Conservation (phyloP, 768 basidiomycete genomes). For the Phaffia australis region DNA sequence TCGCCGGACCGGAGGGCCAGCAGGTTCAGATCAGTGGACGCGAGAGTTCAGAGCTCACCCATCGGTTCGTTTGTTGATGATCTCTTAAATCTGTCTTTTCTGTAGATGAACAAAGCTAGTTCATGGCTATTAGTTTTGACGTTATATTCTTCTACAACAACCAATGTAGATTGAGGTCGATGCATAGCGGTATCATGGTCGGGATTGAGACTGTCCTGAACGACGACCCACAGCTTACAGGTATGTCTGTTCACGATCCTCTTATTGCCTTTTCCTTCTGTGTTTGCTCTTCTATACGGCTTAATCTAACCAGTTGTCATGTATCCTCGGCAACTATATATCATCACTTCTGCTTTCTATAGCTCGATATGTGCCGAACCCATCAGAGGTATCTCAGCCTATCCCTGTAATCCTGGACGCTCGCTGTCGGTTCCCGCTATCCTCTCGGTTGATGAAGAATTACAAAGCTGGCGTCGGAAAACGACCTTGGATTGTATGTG, state of each 20-base stretch:
- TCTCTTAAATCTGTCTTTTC: neutral
- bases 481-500: constrained; percentile 63
- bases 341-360: constrained; percentile 28
- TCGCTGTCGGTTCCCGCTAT: constrained; percentile 52
- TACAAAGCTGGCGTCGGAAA: constrained; percentile 50
- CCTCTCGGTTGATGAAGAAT: constrained; percentile 62
- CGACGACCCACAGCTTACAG: constrained; percentile 89
- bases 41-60: constrained; percentile 87
- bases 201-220: constrained; percentile 81
- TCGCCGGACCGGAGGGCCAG: constrained; percentile 59
- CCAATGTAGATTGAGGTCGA: constrained; percentile 61
- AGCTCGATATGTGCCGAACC: constrained; percentile 32
- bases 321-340: neutral
- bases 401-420: constrained; percentile 77
- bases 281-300: neutral
- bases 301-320: neutral
- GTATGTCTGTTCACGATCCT: constrained; percentile 51
- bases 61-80: constrained; percentile 51
- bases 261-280: constrained; percentile 42
- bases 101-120: neutral
- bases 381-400: constrained; percentile 42
- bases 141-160: neutral
- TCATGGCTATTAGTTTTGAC: neutral
- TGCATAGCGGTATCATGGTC: constrained; percentile 86
- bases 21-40: constrained; percentile 74